Conservation (phyloP, 192 early-diverging fungal species). For the Coemansia sp. region DNA sequence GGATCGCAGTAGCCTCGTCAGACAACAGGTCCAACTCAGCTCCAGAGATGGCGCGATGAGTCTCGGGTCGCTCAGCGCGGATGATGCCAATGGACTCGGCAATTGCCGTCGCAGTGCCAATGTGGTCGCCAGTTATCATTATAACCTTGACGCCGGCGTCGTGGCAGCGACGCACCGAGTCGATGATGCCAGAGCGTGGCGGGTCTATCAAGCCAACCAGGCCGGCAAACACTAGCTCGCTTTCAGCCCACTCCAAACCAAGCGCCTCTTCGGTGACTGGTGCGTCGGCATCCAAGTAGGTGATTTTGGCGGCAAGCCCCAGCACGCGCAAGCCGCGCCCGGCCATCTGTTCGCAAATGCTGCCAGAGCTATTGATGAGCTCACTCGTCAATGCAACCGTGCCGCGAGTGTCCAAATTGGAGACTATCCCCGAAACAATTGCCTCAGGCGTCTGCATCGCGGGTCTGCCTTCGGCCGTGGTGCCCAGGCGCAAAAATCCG, state of each 20-base stretch:
- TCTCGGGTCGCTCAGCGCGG: conserved; percentile 58
- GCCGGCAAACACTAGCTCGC: conserved; percentile 83
- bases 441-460: conserved; percentile 12
- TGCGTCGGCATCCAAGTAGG: conserved; percentile 60
- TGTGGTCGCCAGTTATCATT: conserved; percentile 99
- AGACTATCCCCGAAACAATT: conserved; percentile 22
- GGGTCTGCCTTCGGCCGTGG: conserved; percentile 20
- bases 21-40: conserved; percentile 90
- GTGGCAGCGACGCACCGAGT: conserved; percentile 82
- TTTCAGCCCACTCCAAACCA: conserved; percentile 62
- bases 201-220: conserved; percentile 95
- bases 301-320: conserved; percentile 77
- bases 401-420: conserved; percentile 37
- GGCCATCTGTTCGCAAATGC: conserved; percentile 72
- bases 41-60: conserved; percentile 82
- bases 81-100: conserved; percentile 89
- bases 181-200: conserved; percentile 80
- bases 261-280: conserved; percentile 39
- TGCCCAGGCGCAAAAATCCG: conserved; percentile 39
- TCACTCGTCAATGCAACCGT: conserved; percentile 34
- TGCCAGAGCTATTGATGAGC: conserved; percentile 30
- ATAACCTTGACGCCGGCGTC: conserved; percentile 93
- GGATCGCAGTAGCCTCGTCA: conserved; percentile 79
- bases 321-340: conserved; percentile 85
- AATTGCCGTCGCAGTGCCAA: conserved; percentile 91